phyloP scores from a whole-genome alignment of 208 protist species.

The Crithidia thermophila region DNA sequence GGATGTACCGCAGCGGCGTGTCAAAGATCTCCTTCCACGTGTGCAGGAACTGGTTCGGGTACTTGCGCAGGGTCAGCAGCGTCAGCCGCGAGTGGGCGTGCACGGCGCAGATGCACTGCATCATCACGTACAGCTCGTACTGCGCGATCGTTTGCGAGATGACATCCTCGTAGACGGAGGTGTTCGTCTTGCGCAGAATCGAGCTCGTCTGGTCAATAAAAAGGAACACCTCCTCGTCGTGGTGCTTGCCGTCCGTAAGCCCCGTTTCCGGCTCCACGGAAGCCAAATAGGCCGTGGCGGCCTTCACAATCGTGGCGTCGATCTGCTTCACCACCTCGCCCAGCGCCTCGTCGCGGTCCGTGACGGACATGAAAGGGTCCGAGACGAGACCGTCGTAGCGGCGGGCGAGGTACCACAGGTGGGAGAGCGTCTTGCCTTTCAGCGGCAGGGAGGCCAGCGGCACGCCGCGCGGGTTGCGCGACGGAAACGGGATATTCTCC shows the following conservation, averaged over 20 bases:
- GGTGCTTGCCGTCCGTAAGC: slow-evolving; percentile 7
- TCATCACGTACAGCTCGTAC: slow-evolving; percentile 85
- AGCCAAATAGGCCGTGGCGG: slow-evolving; percentile 35
- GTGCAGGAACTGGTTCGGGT: slow-evolving; percentile 58
- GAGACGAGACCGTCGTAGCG: slow-evolving; percentile 26
- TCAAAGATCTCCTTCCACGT: slow-evolving; percentile 70
- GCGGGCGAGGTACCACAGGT: slow-evolving; percentile 28
- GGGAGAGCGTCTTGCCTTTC: slow-evolving; percentile 16
- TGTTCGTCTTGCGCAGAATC: slow-evolving; percentile 62
- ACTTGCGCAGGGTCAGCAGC: slow-evolving; percentile 69
- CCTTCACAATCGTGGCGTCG: slow-evolving; percentile 50
- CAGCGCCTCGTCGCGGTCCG: slow-evolving; percentile 14
- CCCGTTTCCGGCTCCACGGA: slow-evolving; percentile 24
- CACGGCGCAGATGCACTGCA: slow-evolving; percentile 82
- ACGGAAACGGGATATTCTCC: slow-evolving; percentile 27
- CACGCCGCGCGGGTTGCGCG: slow-evolving; percentile 38
- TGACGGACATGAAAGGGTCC: slow-evolving; percentile 23
- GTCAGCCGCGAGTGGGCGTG: slow-evolving; percentile 66
- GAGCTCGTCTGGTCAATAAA: slow-evolving; percentile 88
- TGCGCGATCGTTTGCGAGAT: slow-evolving; percentile 82
- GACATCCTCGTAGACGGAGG: slow-evolving; percentile 82
- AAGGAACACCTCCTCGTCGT: slow-evolving; percentile 72
- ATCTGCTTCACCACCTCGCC: slow-evolving; percentile 39
- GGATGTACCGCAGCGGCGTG: slow-evolving; percentile 74
- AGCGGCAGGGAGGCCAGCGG: slow-evolving; percentile 44